Evolutionary conservation across 2,329 filamentous ascomycete species (phyloP).

Genomic region (Pezicula rhizophila): DNA sequence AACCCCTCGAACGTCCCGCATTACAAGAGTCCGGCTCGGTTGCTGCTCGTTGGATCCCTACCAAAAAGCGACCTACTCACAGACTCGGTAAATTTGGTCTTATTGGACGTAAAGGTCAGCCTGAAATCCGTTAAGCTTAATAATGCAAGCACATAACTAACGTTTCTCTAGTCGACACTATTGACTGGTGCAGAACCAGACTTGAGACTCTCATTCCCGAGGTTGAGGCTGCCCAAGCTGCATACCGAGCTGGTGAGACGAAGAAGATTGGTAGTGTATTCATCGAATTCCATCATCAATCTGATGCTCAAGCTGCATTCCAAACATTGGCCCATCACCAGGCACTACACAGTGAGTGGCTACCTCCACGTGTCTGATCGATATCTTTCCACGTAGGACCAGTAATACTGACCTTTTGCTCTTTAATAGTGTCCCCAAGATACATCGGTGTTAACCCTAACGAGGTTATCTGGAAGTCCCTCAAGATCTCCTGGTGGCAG

Average conservation of each 20-base stretch:
- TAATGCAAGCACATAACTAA: too few relatives aligned
- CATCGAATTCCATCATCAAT: slow-evolving; percentile 79
- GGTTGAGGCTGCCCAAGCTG: slow-evolving; percentile 60
- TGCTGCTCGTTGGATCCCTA: slow-evolving; percentile 68
- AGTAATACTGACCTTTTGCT: too few relatives aligned
- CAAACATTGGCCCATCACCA: slow-evolving; percentile 85
- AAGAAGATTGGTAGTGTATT: slow-evolving; percentile 65
- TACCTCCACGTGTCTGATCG: slow-evolving; percentile 26
- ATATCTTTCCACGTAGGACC: too few relatives aligned
- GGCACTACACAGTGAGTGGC: slow-evolving; percentile 53
- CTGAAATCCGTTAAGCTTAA: too few relatives aligned
- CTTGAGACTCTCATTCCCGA: slow-evolving; percentile 69
- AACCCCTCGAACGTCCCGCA: slow-evolving; percentile 39
- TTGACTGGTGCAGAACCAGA: slow-evolving; percentile 79
- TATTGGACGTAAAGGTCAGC: slow-evolving; percentile 61
- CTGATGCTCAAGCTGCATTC: slow-evolving; percentile 78
- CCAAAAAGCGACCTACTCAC: slow-evolving; percentile 72
- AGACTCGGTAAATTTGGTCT: slow-evolving; percentile 61
- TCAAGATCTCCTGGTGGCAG: slow-evolving; percentile 84
- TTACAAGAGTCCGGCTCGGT: slow-evolving; percentile 64
- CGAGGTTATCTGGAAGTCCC: slow-evolving; percentile 83
- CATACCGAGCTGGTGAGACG: slow-evolving; percentile 59
- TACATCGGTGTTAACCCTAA: slow-evolving; percentile 76
- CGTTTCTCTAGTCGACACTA: slow-evolving; percentile 65
- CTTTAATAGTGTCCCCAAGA: slow-evolving; percentile 58